Evolutionary conservation across 129 eudicot species (phyloP).

Genomic region (Helianthus tuberosus): DNA sequence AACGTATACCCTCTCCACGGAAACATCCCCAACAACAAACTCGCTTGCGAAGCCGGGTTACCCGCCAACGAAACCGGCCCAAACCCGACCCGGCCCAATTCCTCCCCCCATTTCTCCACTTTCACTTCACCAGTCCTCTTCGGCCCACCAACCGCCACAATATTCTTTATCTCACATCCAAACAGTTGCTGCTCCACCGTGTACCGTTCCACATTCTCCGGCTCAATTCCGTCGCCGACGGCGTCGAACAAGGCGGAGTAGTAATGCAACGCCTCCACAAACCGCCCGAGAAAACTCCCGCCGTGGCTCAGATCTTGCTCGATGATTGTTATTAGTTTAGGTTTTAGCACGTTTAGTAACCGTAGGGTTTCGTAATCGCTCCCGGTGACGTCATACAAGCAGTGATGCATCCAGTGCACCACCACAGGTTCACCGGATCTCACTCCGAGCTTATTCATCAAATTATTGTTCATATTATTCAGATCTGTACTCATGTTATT

Average conservation of each 20-base stretch:
- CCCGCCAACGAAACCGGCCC: conserved; percentile 78
- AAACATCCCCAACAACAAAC: conserved; percentile 82
- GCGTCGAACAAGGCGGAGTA: conserved; percentile 92
- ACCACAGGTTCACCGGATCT: conserved; percentile 54
- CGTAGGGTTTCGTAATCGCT: conserved; percentile 61
- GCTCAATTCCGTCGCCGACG: conserved; percentile 68
- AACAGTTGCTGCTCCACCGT: conserved; percentile 78
- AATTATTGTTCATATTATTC: too few relatives aligned
- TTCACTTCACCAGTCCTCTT: conserved; percentile 77
- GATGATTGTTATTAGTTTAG: conserved; percentile 67
- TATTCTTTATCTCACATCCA: conserved; percentile 80
- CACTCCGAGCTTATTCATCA: conserved; percentile 40
- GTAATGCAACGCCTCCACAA: conserved; percentile 92
- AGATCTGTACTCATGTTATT: too few relatives aligned
- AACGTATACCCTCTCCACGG: conserved; percentile 90
- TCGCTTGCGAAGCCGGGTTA: conserved; percentile 85
- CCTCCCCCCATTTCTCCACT: conserved; percentile 90
- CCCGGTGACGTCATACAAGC: conserved; percentile 79
- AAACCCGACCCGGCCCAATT: conserved; percentile 66
- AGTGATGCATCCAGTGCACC: conserved; percentile 89
- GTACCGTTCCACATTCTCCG: conserved; percentile 58
- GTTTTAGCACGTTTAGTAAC: conserved; percentile 46
- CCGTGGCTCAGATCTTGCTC: conserved; percentile 83
- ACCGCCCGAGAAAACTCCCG: conserved; percentile 72
- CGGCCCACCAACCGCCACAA: conserved; percentile 81